These are phyloP conservation scores for Triangularia setosa DNA, from an alignment of 2,329 filamentous ascomycete species.

Conservation along the genomic window DNA sequence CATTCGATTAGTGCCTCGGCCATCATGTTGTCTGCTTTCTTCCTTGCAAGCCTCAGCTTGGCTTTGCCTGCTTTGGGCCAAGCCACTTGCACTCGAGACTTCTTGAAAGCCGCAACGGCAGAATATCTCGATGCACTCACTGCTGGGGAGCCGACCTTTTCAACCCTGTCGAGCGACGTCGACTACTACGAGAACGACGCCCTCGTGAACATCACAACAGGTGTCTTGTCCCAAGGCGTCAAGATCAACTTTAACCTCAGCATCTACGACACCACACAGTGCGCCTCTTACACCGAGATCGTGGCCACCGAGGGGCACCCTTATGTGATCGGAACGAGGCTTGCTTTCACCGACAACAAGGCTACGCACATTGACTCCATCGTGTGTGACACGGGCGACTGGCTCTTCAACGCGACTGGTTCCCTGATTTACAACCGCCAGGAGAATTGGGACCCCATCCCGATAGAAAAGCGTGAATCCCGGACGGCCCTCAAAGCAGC, in stretches of 20 bases:
- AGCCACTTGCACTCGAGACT: conserved; percentile 20
- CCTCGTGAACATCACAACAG: conserved; percentile 20
- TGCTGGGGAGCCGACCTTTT: conserved; percentile 17
- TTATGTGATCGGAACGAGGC: conserved; percentile 14
- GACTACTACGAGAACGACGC: conserved; percentile 26
- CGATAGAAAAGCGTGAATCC: conserved; percentile 16
- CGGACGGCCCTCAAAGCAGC: conserved; percentile 24
- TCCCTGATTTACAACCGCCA: conserved; percentile 21
- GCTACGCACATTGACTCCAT: conserved; percentile 28
- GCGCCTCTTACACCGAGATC: conserved; percentile 20
- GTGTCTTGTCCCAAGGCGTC: conserved; percentile 22
- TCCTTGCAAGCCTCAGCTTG: conserved; percentile 16
- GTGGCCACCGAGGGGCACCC: conserved; percentile 8
- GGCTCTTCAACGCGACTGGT: conserved; percentile 28
- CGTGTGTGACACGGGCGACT: conserved; percentile 26
- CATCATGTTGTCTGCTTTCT: neutral
- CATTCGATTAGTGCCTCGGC: neutral
- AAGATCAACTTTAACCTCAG: conserved; percentile 25
- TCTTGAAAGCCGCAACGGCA: conserved; percentile 21
- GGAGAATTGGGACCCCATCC: conserved; percentile 26
- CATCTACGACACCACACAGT: conserved; percentile 24
- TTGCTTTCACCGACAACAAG: neutral
- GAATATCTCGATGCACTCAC: conserved; percentile 23
- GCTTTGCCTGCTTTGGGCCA: neutral
- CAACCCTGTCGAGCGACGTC: conserved; percentile 15